Conservation (phyloP, 1,139 yeast genomes). For the Saccharomyces hybrid region DNA sequence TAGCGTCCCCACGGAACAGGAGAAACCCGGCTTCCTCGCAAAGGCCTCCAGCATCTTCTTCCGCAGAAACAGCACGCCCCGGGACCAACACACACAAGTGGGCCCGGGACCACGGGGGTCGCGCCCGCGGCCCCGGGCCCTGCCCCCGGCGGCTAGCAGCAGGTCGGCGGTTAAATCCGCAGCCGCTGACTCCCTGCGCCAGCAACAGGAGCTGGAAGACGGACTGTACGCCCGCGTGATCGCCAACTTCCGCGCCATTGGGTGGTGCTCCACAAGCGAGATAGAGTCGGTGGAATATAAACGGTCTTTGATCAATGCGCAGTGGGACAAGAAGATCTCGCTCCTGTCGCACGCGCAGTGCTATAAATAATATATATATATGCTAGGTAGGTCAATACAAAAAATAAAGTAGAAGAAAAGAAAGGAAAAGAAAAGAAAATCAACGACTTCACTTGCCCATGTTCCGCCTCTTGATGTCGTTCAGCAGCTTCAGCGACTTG, state of each 20-base stretch:
- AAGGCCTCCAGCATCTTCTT: not conserved
- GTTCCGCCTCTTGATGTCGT: slow-evolving; percentile 20
- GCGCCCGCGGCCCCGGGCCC: no score
- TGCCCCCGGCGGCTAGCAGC: not conserved
- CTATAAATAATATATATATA: slow-evolving; percentile 8
- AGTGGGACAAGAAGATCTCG: slow-evolving; percentile 19
- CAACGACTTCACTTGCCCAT: not conserved
- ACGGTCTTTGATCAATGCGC: slow-evolving; percentile 16
- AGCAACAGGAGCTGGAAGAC: not conserved
- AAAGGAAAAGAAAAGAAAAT: not conserved
- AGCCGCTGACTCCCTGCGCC: not conserved
- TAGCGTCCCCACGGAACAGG: not conserved
- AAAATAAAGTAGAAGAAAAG: not conserved
- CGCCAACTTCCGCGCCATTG: not conserved
- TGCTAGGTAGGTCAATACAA: not conserved
- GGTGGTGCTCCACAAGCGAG: slow-evolving; percentile 18
- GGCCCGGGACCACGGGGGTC: no score
- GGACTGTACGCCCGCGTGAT: not conserved
- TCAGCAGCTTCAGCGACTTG: slow-evolving; percentile 23
- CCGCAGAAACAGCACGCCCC: not conserved
- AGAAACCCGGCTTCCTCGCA: not conserved
- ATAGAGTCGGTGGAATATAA: slow-evolving; percentile 11
- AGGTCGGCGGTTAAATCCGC: not conserved
- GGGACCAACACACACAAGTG: not conserved
- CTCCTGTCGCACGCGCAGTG: not conserved